Percentiles rank a stretch among this genome's conserved stretches.
Conservation (phyloP, 176 grass and related monocot genomes). For the Hyparrhenia diplandra region DNA sequence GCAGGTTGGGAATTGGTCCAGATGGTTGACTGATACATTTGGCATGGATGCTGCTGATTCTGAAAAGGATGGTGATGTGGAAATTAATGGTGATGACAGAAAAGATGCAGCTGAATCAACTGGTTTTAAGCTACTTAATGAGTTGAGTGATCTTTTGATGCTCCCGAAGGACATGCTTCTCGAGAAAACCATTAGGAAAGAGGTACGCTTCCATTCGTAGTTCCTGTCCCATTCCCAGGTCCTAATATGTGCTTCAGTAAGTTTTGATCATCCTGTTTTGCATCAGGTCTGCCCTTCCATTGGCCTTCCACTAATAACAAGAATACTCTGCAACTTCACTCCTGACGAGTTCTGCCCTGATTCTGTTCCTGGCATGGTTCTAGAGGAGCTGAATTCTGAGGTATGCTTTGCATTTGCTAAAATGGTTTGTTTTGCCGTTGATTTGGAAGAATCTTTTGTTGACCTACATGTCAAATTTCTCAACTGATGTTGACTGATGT, state of each 20-base stretch:
- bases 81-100: slow-evolving; percentile 24
- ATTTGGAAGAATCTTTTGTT: background rate
- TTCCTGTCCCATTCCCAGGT: slow-evolving; percentile 5
- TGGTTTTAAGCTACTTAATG: slow-evolving; percentile 68
- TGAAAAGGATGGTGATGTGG: slow-evolving; percentile 29
- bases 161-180: slow-evolving; percentile 96
- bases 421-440: background rate
- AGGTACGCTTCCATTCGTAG: slow-evolving; percentile 35
- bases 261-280: background rate
- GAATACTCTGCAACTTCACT: slow-evolving; percentile 78
- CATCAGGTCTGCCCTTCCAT: slow-evolving; percentile 81
- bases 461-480: background rate
- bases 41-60: slow-evolving; percentile 54
- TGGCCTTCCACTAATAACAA: slow-evolving; percentile 54
- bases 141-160: slow-evolving; percentile 94
- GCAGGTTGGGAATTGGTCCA: slow-evolving; percentile 87
- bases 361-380: slow-evolving; percentile 67
- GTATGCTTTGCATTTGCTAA: slow-evolving; percentile 22
- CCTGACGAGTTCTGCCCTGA: slow-evolving; percentile 90
- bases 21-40: slow-evolving; percentile 58
- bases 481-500: background rate
- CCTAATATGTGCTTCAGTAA: background rate
- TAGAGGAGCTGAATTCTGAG: slow-evolving; percentile 72
- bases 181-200: slow-evolving; percentile 72
- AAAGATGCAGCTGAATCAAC: slow-evolving; percentile 31